Evolutionary conservation across 2,329 filamentous ascomycete species (phyloP).

Genomic region (Colletotrichum sidae): DNA sequence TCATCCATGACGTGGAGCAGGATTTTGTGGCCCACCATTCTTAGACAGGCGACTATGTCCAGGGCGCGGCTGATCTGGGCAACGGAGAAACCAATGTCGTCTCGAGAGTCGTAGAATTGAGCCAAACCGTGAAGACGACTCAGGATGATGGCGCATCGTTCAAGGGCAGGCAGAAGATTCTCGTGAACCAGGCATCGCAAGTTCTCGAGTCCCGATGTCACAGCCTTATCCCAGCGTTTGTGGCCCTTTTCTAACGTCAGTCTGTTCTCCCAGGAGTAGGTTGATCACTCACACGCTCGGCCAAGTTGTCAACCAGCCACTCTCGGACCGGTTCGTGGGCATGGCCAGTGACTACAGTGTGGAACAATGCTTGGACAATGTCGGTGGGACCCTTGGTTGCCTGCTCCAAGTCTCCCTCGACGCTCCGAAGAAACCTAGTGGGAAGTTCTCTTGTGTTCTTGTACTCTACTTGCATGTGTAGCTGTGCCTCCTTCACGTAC

Average conservation of each 20-base stretch:
- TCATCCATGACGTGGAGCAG: conserved; percentile 80
- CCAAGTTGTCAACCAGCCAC: conserved; percentile 88
- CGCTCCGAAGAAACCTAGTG: conserved; percentile 78
- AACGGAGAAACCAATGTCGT: conserved; percentile 74
- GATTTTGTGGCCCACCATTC: conserved; percentile 79
- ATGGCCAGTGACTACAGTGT: conserved; percentile 86
- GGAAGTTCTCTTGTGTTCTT: conserved; percentile 85
- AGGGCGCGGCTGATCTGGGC: conserved; percentile 72
- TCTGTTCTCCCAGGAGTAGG: conserved; percentile 26
- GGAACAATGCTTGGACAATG: conserved; percentile 83
- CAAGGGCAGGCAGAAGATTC: conserved; percentile 88
- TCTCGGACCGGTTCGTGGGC: conserved; percentile 81
- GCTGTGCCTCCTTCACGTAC: conserved; percentile 84
- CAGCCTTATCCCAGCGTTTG: conserved; percentile 94
- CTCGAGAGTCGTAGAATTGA: conserved; percentile 76
- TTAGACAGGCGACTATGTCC: conserved; percentile 81
- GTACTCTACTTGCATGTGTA: conserved; percentile 85
- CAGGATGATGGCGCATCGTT: conserved; percentile 84
- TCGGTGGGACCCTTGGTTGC: conserved; percentile 65
- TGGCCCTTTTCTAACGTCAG: conserved; percentile 70
- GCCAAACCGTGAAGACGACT: conserved; percentile 87
- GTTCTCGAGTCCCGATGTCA: conserved; percentile 80
- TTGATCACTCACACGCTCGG: conserved; percentile 74
- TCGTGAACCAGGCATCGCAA: conserved; percentile 85
- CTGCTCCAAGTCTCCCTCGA: conserved; percentile 80